phyloP scores from a whole-genome alignment of 768 basidiomycete species.

The Termitomyces titanicus region DNA sequence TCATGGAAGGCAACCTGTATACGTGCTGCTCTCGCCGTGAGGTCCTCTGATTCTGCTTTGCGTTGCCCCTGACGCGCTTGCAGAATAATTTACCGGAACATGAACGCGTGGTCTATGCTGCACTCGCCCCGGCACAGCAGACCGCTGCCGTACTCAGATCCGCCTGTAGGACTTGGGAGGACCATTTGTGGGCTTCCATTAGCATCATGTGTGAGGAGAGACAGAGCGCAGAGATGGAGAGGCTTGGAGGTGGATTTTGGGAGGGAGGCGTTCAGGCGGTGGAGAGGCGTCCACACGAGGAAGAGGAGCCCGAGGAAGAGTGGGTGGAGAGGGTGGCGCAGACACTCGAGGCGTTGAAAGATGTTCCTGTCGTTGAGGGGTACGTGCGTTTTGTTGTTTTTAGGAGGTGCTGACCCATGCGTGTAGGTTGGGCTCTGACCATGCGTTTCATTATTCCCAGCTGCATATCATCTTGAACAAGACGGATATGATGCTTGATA shows the following conservation, averaged over 20 bases:
- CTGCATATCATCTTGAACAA: conserved; percentile 71
- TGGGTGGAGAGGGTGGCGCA: conserved; percentile 65
- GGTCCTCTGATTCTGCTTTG: conserved; percentile 16
- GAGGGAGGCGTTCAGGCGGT: conserved; percentile 50
- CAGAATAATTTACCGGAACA: conserved; percentile 55
- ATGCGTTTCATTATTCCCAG: conserved; percentile 82
- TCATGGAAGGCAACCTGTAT: conserved; percentile 90
- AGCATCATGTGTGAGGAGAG: conserved; percentile 80
- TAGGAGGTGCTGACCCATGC: background rate
- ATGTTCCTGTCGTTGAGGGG: conserved; percentile 63
- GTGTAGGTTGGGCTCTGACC: conserved; percentile 44
- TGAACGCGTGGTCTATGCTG: conserved; percentile 87
- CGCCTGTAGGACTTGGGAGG: conserved; percentile 88
- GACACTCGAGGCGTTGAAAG: conserved; percentile 55
- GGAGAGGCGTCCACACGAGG: conserved; percentile 30
- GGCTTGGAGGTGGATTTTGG: conserved; percentile 80
- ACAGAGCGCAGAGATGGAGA: conserved; percentile 62
- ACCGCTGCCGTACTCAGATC: conserved; percentile 64
- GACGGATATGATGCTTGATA: conserved; percentile 65
- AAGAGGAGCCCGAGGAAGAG: conserved; percentile 48
- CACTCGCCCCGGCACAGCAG: conserved; percentile 70
- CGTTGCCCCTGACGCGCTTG: background rate
- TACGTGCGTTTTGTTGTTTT: conserved; percentile 20
- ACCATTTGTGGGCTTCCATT: conserved; percentile 91
- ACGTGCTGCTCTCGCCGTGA: conserved; percentile 72